Base-by-base conservation (phyloP, 345 rosid genomes). In the Rhodamnia rubescens region DNA sequence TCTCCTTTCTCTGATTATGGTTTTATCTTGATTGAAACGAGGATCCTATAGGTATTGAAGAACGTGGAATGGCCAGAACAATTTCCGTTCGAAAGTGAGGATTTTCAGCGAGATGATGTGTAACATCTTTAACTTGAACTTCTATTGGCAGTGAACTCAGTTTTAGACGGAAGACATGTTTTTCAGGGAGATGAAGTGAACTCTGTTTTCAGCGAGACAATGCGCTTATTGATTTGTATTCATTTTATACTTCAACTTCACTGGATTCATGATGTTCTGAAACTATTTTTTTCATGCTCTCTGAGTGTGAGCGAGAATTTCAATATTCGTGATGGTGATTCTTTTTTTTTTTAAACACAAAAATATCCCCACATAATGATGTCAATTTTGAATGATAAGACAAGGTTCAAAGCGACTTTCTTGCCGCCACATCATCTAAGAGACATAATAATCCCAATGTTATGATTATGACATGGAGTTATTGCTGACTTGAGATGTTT, bases 41-140 rank as follows among this genome's bases (percentile, higher is more conserved):
- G 78, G 36, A 42, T 87, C n/a, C 32, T 59, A 50, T 86, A 96
- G 98, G 91, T 92, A 49, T 91, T 96, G 93, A 92, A 86, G 90
- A 94, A 94, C 74, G 94, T 93, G 64, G 91, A 93, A 20, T 95
- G 98, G 98, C 99, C 98, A 15, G 97, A 93, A 88, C 94, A 87
- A 85, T 95, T 93, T 82, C 99, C 98, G 21, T 95, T 95, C 93
- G 94, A 92, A 91, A 94, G 92, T 49, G 98, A 94, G 91, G 97
- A 96, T 88, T 95, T 95, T 84, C 98, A 93, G 90, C 94, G 99
- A 24, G 94, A 88, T 85, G 98, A 96, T 81, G 98, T 93, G 99
- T 96, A 92, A 89, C 40, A 11, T 24, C 88, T 40, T 54, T 85
- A 7, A 52, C 24, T 82, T 51, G 8, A 20, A 84, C 21, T 52